These are phyloP conservation scores for Fonsecaea monophora DNA, from an alignment of 2,329 filamentous ascomycete species.

Conservation along the genomic window DNA sequence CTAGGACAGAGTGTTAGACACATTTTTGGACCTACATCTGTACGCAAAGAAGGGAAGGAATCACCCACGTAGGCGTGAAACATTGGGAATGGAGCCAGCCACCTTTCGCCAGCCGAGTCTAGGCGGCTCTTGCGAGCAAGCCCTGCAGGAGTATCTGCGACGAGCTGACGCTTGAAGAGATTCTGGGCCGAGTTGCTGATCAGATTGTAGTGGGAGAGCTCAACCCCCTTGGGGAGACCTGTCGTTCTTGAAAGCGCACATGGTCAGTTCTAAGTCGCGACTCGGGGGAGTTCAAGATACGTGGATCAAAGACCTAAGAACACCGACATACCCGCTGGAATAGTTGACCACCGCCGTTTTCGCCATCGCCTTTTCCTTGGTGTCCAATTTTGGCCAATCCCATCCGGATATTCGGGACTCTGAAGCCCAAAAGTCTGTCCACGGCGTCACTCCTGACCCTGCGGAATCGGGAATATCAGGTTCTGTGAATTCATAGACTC, in stretches of 20 bases:
- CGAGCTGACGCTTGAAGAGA: background rate
- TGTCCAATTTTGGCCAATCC: constrained; percentile 14
- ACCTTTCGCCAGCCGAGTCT: constrained; percentile 10
- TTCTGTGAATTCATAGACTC: constrained; percentile 53
- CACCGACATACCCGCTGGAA: constrained; percentile 49
- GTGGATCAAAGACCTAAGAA: too few species aligned
- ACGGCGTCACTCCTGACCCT: constrained; percentile 42
- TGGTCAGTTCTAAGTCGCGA: background rate
- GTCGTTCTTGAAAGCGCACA: constrained; percentile 51
- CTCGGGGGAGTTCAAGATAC: too few species aligned
- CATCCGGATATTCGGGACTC: background rate
- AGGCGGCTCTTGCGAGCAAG: background rate
- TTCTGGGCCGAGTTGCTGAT: constrained; percentile 10
- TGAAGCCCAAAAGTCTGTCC: constrained; percentile 12
- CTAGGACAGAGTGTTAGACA: constrained; percentile 70
- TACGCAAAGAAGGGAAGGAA: background rate
- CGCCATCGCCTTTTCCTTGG: constrained; percentile 47
- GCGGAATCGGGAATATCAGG: constrained; percentile 48
- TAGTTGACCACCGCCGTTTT: constrained; percentile 59
- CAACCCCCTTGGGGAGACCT: constrained; percentile 64
- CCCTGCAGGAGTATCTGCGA: background rate
- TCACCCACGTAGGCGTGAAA: constrained; percentile 15
- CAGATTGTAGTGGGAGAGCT: constrained; percentile 59
- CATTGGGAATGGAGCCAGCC: constrained; percentile 19
- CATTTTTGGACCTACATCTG: too few species aligned